Percentiles rank a stretch among this genome's conserved stretches.
These are phyloP conservation scores for Ormosia emarginata DNA, from an alignment of 306 rosid genomes.

Conservation along the genomic window DNA sequence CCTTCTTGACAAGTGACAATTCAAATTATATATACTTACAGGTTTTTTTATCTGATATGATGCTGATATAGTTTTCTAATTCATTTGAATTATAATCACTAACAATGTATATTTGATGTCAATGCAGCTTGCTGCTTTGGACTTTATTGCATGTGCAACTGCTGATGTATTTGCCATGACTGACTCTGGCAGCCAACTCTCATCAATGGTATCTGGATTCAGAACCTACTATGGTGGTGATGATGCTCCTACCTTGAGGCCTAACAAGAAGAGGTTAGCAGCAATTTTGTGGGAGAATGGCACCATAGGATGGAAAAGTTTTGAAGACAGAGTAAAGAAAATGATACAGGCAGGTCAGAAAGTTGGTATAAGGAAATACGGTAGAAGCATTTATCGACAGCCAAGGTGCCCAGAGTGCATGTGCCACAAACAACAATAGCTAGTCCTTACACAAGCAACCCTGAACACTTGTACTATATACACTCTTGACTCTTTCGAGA, in stretches of 20 bases:
- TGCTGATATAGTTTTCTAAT: neutral
- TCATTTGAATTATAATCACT: neutral
- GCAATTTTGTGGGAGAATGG: constrained; percentile 61
- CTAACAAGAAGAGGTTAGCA: constrained; percentile 88
- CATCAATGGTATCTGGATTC: constrained; percentile 88
- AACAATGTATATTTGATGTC: neutral
- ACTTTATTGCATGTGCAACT: constrained; percentile 86
- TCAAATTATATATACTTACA: neutral
- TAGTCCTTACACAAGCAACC: neutral
- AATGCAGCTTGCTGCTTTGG: constrained; percentile 92
- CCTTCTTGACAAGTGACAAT: neutral
- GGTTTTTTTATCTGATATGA: neutral
- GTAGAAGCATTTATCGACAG: constrained; percentile 81
- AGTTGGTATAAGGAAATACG: constrained; percentile 47
- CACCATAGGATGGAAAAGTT: constrained; percentile 63
- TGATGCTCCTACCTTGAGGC: constrained; percentile 72
- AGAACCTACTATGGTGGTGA: constrained; percentile 77
- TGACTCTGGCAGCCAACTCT: constrained; percentile 96
- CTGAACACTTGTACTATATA: neutral
- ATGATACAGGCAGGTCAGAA: constrained; percentile 86
- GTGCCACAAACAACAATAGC: constrained; percentile 55
- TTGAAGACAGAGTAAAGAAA: constrained; percentile 74
- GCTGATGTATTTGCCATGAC: constrained; percentile 96
- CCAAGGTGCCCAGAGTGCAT: constrained; percentile 81
- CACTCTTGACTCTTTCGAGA: neutral